Conservation (phyloP, 2,329 filamentous ascomycete genomes). For the Alternaria novae-zelandiae region DNA sequence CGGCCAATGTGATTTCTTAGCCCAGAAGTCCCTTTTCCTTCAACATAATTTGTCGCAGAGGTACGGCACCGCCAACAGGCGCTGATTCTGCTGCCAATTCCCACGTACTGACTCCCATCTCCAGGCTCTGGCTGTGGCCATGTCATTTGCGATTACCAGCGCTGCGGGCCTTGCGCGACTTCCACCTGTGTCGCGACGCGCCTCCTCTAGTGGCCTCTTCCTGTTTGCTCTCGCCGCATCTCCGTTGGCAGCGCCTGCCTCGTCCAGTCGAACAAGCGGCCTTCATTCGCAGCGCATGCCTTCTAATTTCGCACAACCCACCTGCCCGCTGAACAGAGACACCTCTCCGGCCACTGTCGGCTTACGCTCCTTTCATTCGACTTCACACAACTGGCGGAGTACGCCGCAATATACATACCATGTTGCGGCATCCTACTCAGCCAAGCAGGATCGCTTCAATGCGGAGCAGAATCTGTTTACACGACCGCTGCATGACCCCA, state of each 20-base stretch:
- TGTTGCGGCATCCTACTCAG: slow-evolving; percentile 51
- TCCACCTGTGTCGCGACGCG: slow-evolving; percentile 27
- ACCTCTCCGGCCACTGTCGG: slow-evolving; percentile 36
- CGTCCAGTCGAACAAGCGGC: slow-evolving; percentile 24
- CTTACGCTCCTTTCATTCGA: slow-evolving; percentile 39
- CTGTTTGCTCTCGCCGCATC: slow-evolving; percentile 41
- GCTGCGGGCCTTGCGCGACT: slow-evolving; percentile 31
- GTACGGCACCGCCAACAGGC: slow-evolving; percentile 31
- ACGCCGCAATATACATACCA: slow-evolving; percentile 47
- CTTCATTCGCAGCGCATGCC: slow-evolving; percentile 21
- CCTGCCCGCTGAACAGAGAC: slow-evolving; percentile 39
- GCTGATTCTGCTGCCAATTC: slow-evolving; percentile 6
- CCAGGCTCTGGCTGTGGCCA: slow-evolving; percentile 46
- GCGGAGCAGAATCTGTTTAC: slow-evolving; percentile 47
- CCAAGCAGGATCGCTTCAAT: slow-evolving; percentile 48
- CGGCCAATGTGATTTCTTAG: slow-evolving; percentile 39
- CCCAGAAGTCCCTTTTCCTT: slow-evolving; percentile 34
- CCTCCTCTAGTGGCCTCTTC: slow-evolving; percentile 37
- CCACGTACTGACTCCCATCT: slow-evolving; percentile 28
- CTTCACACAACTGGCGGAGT: slow-evolving; percentile 33
- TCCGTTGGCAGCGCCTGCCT: slow-evolving; percentile 31
- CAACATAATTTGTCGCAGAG: slow-evolving; percentile 27
- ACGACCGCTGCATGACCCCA: slow-evolving; percentile 36
- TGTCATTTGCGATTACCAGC: slow-evolving; percentile 44
- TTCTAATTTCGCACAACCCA: slow-evolving; percentile 28